A percentile compares a stretch with the other conserved stretches of the same genome.
phyloP scores from a whole-genome alignment of 2,329 filamentous ascomycete genomes.

The Cyanodermella asteris region DNA sequence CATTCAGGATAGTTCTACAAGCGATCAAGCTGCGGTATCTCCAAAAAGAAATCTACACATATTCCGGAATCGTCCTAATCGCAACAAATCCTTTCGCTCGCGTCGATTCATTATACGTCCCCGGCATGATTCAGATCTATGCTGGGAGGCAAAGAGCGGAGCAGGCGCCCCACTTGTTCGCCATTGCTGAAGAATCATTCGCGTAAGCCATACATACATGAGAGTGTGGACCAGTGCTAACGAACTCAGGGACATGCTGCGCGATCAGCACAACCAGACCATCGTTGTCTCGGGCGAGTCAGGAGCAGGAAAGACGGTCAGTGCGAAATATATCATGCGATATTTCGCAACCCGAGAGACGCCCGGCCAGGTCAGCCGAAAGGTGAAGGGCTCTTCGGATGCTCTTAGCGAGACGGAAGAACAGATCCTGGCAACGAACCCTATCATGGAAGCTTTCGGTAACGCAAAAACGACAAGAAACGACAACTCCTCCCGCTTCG shows the following conservation, averaged over 20 bases:
- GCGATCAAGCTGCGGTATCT: slow-evolving; percentile 91
- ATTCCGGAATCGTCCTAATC: slow-evolving; percentile 95
- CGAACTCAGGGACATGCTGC: slow-evolving; percentile 93
- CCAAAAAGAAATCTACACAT: slow-evolving; percentile 99
- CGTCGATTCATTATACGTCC: slow-evolving; percentile 93
- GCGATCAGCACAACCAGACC: slow-evolving; percentile 89
- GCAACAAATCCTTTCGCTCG: slow-evolving; percentile 95
- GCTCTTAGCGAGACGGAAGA: slow-evolving; percentile 95
- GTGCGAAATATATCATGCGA: slow-evolving; percentile 98
- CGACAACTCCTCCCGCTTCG: slow-evolving; percentile 96
- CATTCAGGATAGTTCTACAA: slow-evolving; percentile 83
- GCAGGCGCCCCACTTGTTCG: slow-evolving; percentile 92
- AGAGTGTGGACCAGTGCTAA: too few species aligned
- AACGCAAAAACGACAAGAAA: slow-evolving; percentile 99
- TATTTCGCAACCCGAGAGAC: slow-evolving; percentile 97
- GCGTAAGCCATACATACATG: slow-evolving; percentile 36
- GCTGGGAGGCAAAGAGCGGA: slow-evolving; percentile 90
- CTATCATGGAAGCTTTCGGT: slow-evolving; percentile 98
- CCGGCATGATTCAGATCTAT: slow-evolving; percentile 99
- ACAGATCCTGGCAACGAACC: slow-evolving; percentile 93
- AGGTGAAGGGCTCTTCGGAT: slow-evolving; percentile 48
- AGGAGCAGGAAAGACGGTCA: slow-evolving; percentile 95
- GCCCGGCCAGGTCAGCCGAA: slow-evolving; percentile 62
- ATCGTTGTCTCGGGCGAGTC: slow-evolving; percentile 98
- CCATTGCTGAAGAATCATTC: slow-evolving; percentile 96